These are phyloP conservation scores for Quercus variabilis DNA, from an alignment of 306 rosid genomes.

Conservation along the genomic window DNA sequence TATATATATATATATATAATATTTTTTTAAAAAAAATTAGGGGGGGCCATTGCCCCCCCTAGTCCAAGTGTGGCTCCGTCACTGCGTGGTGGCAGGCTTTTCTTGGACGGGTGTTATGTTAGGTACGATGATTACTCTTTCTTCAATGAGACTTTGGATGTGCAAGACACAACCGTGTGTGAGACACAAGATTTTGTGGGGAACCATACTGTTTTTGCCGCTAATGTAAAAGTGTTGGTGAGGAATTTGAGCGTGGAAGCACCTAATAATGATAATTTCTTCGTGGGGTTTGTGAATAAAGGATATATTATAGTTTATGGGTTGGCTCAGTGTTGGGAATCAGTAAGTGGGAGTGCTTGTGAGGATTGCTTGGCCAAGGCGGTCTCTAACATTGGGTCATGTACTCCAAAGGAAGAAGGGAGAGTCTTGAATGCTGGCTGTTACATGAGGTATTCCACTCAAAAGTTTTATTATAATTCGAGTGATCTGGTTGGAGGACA, in stretches of 20 bases:
- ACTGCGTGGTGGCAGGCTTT: conserved; percentile 51
- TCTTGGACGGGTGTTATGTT: conserved; percentile 64
- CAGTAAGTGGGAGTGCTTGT: conserved; percentile 39
- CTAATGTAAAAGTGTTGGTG: conserved; percentile 40
- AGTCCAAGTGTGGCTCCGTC: too few relatives aligned
- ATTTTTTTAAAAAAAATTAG: too few relatives aligned
- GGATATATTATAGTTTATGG: conserved; percentile 49
- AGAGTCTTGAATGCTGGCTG: conserved; percentile 67
- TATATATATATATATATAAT: too few relatives aligned
- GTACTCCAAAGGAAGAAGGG: conserved; percentile 58
- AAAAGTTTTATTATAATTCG: conserved; percentile 52
- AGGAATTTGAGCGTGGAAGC: conserved; percentile 48
- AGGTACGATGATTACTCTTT: conserved; percentile 53
- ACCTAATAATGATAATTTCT: conserved; percentile 41
- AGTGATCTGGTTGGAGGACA: neutral
- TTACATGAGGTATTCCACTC: conserved; percentile 54
- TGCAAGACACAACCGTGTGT: conserved; percentile 26
- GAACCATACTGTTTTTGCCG: conserved; percentile 21
- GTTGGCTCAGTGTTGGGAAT: conserved; percentile 77
- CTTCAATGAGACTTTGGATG: conserved; percentile 39
- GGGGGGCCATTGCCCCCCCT: too few relatives aligned
- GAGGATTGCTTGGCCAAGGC: conserved; percentile 44
- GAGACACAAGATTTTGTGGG: conserved; percentile 27
- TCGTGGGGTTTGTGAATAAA: conserved; percentile 29
- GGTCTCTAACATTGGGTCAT: conserved; percentile 27